Percentiles rank a stretch among this genome's conserved stretches.
Conservation (phyloP, 305 asterid genomes). For the Fraxinus nigra region DNA sequence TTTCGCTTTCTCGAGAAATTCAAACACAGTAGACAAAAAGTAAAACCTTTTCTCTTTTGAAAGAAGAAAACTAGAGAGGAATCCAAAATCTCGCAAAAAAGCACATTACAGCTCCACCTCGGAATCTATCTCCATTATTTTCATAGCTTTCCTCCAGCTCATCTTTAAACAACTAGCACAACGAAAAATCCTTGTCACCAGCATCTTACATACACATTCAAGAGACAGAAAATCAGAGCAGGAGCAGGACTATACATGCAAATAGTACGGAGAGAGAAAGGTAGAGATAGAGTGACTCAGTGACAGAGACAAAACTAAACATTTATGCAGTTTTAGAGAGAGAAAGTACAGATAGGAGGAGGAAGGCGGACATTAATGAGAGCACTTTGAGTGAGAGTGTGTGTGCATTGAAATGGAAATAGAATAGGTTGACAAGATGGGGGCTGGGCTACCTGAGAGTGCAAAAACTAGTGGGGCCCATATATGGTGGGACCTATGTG, state of each 20-base stretch:
- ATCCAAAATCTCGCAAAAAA: conserved; percentile 49
- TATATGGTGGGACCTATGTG: background rate
- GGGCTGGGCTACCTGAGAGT: conserved; percentile 17
- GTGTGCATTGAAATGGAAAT: conserved; percentile 38
- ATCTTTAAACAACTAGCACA: conserved; percentile 25
- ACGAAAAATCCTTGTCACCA: conserved; percentile 14
- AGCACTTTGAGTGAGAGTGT: conserved; percentile 19
- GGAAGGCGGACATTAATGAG: conserved; percentile 48
- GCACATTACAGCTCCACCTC: conserved; percentile 53
- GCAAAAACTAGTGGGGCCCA: background rate
- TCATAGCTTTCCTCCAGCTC: conserved; percentile 36
- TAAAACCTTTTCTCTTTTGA: conserved; percentile 26
- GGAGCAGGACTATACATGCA: conserved; percentile 13
- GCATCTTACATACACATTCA: conserved; percentile 9
- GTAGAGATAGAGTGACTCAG: background rate
- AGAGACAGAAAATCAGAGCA: conserved; percentile 25
- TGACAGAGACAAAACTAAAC: background rate
- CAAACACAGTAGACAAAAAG: conserved; percentile 19
- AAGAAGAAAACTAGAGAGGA: conserved; percentile 8
- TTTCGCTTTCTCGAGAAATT: conserved; percentile 23
- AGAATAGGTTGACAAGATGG: conserved; percentile 23
- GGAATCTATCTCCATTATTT: conserved; percentile 37
- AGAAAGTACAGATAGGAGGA: conserved; percentile 33
- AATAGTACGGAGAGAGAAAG: background rate
- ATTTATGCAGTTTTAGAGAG: conserved; percentile 31